Evolutionary conservation across 768 basidiomycete species (phyloP).

Genomic region (Phaffia tasmanica): DNA sequence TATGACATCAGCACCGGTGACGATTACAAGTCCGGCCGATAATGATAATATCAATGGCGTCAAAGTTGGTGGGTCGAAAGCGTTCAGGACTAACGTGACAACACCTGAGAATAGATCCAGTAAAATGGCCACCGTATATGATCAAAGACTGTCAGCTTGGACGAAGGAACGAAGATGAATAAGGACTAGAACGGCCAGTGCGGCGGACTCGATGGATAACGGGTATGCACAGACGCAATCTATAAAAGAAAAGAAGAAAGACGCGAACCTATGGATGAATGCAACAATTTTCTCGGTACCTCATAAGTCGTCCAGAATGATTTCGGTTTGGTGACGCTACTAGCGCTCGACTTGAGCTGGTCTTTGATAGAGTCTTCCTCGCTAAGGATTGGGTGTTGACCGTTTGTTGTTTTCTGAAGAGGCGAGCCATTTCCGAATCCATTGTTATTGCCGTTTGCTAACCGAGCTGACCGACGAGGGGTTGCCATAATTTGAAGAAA

Average conservation of each 20-base stretch:
- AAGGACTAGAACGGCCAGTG: too few relatives aligned
- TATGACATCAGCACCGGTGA: constrained; percentile 63
- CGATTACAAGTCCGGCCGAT: constrained; percentile 53
- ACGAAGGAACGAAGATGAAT: not conserved
- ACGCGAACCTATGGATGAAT: constrained; percentile 72
- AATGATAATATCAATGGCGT: constrained; percentile 52
- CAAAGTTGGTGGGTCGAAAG: constrained; percentile 43
- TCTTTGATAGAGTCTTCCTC: not conserved
- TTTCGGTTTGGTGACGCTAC: not conserved
- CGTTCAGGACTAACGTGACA: constrained; percentile 51
- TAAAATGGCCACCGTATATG: not conserved
- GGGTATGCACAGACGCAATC: not conserved
- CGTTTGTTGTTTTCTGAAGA: constrained; percentile 1
- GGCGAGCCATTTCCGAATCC: not conserved
- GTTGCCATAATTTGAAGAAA: not conserved
- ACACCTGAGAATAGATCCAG: constrained; percentile 12
- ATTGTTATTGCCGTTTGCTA: not conserved
- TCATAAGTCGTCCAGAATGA: constrained; percentile 40
- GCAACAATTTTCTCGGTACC: constrained; percentile 74
- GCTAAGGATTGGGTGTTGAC: constrained; percentile 1
- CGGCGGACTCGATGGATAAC: not conserved
- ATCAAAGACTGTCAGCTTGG: not conserved
- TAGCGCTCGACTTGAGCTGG: constrained; percentile 1
- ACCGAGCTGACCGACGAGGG: constrained; percentile 5
- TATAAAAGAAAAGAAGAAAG: constrained; percentile 6